These are phyloP conservation scores for Vitis hybrid DNA, from an alignment of 177 flowering plant species.

Conservation along the genomic window DNA sequence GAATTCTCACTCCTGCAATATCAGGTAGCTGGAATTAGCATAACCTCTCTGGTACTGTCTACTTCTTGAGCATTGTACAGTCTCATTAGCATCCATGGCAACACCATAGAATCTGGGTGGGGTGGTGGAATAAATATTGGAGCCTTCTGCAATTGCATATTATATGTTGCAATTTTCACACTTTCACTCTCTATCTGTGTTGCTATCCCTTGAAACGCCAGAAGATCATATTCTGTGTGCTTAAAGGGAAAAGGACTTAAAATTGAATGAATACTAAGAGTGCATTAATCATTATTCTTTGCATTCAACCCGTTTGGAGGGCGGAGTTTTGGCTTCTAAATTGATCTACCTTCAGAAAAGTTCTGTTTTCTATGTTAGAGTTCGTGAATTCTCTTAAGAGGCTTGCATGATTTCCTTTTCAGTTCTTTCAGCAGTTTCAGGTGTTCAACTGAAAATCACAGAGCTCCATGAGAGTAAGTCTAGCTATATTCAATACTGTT, in stretches of 20 bases:
- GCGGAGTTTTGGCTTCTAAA: neutral
- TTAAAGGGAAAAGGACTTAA: neutral
- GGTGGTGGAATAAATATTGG: no score
- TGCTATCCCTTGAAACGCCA: neutral
- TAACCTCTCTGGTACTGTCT: neutral
- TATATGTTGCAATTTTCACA: neutral
- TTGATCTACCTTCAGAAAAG: neutral
- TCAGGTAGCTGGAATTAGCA: conserved; percentile 48
- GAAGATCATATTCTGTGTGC: neutral
- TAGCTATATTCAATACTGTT: neutral
- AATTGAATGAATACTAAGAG: no score
- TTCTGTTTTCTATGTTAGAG: neutral
- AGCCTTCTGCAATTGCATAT: no score
- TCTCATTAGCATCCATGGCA: neutral
- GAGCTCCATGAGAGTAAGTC: conserved; percentile 65
- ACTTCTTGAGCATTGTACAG: neutral
- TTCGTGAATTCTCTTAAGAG: conserved; percentile 1
- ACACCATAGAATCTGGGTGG: neutral
- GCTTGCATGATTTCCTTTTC: conserved; percentile 22
- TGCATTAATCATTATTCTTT: neutral
- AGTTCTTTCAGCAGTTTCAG: conserved; percentile 84
- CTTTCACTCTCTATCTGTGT: neutral
- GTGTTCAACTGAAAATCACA: conserved; percentile 42
- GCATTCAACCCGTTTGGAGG: neutral
- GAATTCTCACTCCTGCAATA: conserved; percentile 75